These are phyloP conservation scores for Paraphysoderma sedebokerense DNA, from an alignment of 371 early-diverging fungal genomes.

Conservation along the genomic window DNA sequence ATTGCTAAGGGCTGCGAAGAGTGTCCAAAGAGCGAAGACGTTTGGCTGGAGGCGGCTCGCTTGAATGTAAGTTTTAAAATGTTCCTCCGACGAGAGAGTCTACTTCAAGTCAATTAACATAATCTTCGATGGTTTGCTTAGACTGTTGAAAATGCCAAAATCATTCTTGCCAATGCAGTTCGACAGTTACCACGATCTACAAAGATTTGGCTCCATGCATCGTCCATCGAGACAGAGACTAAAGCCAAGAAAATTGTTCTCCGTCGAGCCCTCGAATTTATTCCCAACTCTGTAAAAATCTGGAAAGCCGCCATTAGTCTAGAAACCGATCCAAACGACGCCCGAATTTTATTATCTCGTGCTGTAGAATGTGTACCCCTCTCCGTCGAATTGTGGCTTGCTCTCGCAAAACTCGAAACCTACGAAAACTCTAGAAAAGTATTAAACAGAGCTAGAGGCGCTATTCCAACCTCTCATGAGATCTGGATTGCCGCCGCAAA, in stretches of 20 bases:
- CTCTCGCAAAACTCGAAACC: slow-evolving; percentile 74
- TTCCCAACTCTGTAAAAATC: slow-evolving; percentile 75
- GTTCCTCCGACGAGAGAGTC: too few relatives aligned
- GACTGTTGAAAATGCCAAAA: slow-evolving; percentile 60
- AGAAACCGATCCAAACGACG: slow-evolving; percentile 85
- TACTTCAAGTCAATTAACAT: neutral
- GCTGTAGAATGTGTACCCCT: slow-evolving; percentile 85
- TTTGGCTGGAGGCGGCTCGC: slow-evolving; percentile 91
- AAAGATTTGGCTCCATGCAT: slow-evolving; percentile 81
- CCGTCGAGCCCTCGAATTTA: slow-evolving; percentile 79
- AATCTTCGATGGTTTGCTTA: neutral
- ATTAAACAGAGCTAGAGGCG: slow-evolving; percentile 70
- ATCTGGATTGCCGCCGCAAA: slow-evolving; percentile 90
- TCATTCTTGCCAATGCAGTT: slow-evolving; percentile 78
- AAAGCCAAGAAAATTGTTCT: slow-evolving; percentile 63
- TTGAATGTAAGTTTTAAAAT: slow-evolving; percentile 37
- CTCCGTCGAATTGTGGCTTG: slow-evolving; percentile 87
- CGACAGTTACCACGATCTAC: slow-evolving; percentile 78
- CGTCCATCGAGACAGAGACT: slow-evolving; percentile 61
- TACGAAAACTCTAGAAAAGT: slow-evolving; percentile 80
- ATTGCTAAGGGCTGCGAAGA: slow-evolving; percentile 85
- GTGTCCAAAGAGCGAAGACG: slow-evolving; percentile 84
- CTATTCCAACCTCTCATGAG: slow-evolving; percentile 76
- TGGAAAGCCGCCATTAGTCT: slow-evolving; percentile 85
- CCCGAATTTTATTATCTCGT: slow-evolving; percentile 68